Conservation (phyloP, 768 basidiomycete species). For the Suillus plorans region DNA sequence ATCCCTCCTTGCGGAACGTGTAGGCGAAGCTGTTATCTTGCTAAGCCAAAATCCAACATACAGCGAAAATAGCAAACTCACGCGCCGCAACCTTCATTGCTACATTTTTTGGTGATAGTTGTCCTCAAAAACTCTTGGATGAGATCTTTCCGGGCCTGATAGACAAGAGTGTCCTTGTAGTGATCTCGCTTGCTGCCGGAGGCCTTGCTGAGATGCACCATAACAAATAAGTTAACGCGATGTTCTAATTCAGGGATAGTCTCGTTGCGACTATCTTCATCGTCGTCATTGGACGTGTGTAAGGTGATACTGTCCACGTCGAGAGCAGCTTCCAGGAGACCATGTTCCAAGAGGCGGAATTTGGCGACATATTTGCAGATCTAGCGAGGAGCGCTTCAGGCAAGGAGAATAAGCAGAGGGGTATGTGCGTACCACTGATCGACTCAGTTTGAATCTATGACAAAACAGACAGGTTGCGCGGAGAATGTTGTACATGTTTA, state of each 20-base stretch:
- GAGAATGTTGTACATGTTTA: constrained; percentile 83
- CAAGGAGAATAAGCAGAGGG: constrained; percentile 14
- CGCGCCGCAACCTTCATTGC: constrained; percentile 76
- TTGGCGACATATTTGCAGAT: constrained; percentile 83
- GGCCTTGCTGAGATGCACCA: constrained; percentile 42
- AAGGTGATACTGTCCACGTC: constrained; percentile 69
- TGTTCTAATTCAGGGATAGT: constrained; percentile 58
- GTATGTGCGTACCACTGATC: constrained; percentile 56
- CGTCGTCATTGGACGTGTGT: constrained; percentile 29
- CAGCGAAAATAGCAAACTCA: constrained; percentile 42
- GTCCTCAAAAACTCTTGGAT: constrained; percentile 80
- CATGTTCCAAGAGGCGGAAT: constrained; percentile 84
- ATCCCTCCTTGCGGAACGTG: constrained; percentile 91
- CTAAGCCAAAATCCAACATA: constrained; percentile 10
- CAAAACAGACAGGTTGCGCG: constrained; percentile 92
- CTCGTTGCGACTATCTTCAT: constrained; percentile 52
- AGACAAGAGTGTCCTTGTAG: constrained; percentile 88
- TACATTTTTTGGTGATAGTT: constrained; percentile 70
- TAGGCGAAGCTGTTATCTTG: constrained; percentile 57
- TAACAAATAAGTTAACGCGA: constrained; percentile 67
- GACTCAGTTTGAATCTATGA: constrained; percentile 83
- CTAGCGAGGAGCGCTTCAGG: constrained; percentile 37
- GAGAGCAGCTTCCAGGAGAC: constrained; percentile 80
- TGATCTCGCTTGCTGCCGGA: constrained; percentile 68
- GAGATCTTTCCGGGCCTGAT: constrained; percentile 79